Evolutionary conservation across 139 green algal species (phyloP).

Genomic region (Chlorella sp.): DNA sequence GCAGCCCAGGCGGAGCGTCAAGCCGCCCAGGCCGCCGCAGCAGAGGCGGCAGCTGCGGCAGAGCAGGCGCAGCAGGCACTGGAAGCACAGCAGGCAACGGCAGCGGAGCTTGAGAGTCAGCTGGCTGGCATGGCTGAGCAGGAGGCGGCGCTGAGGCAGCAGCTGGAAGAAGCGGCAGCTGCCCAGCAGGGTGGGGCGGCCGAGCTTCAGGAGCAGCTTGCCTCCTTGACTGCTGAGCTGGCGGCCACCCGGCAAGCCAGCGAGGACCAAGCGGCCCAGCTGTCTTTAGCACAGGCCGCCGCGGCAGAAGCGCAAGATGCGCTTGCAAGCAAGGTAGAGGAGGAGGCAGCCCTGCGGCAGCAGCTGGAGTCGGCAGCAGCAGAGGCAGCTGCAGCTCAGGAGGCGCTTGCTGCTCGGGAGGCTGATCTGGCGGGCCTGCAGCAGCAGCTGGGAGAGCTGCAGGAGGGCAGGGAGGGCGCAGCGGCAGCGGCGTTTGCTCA

Average conservation of each 20-base stretch:
- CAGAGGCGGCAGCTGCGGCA: background rate
- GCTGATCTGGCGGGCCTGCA: slow-evolving; percentile 8
- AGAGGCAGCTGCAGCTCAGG: background rate
- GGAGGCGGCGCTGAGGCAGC: background rate
- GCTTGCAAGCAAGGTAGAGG: slow-evolving; percentile 3
- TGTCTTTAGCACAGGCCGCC: background rate
- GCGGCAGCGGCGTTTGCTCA: background rate
- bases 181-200: background rate
- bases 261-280: background rate
- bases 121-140: background rate
- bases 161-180: background rate
- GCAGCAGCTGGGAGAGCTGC: background rate
- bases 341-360: slow-evolving; percentile 3
- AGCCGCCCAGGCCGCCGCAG: slow-evolving; percentile 6
- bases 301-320: background rate
- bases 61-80: background rate
- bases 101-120: background rate
- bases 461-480: background rate
- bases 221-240: slow-evolving; percentile 12
- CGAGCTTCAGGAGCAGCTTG: slow-evolving; percentile 4
- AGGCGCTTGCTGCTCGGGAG: background rate
- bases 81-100: background rate
- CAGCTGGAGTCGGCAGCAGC: background rate
- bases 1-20: background rate
- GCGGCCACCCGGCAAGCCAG: background rate